Evolutionary conservation across 805 yeast genomes (phyloP).

Genomic region (Pichia occidentalis): DNA sequence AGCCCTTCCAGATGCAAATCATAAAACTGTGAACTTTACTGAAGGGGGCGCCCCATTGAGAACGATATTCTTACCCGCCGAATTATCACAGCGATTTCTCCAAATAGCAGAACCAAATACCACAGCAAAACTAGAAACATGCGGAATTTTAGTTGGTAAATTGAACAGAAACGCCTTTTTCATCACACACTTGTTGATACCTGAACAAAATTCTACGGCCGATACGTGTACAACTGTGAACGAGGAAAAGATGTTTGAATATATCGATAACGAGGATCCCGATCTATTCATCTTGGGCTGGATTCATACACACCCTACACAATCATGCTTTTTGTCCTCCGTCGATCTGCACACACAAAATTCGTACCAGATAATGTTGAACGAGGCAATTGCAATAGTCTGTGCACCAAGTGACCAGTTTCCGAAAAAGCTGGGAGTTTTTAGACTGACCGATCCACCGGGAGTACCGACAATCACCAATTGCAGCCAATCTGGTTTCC

Average conservation of each 20-base stretch:
- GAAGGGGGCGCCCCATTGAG: slow-evolving; percentile 54
- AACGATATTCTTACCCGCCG: slow-evolving; percentile 43
- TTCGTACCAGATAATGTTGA: slow-evolving; percentile 62
- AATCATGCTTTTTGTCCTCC: slow-evolving; percentile 60
- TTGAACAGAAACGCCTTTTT: slow-evolving; percentile 56
- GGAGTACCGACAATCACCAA: slow-evolving; percentile 50
- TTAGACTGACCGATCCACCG: slow-evolving; percentile 59
- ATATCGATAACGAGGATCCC: slow-evolving; percentile 43
- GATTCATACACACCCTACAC: slow-evolving; percentile 74
- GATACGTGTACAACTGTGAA: slow-evolving; percentile 57
- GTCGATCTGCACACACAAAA: slow-evolving; percentile 64
- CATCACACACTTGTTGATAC: slow-evolving; percentile 54
- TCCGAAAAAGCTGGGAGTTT: slow-evolving; percentile 45
- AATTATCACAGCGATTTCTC: slow-evolving; percentile 38
- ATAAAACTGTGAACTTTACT: slow-evolving; percentile 37
- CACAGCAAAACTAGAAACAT: slow-evolving; percentile 46
- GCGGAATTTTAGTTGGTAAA: slow-evolving; percentile 62
- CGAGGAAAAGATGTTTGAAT: slow-evolving; percentile 53
- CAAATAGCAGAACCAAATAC: slow-evolving; percentile 46
- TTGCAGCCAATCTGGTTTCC: slow-evolving; percentile 48
- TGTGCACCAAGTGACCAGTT: slow-evolving; percentile 46
- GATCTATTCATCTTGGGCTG: slow-evolving; percentile 57
- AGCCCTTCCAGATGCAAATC: slow-evolving; percentile 20
- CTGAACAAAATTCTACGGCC: slow-evolving; percentile 55
- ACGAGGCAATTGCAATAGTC: slow-evolving; percentile 63